Evolutionary conservation across 2,329 filamentous ascomycete species (phyloP).

Genomic region (Xylaria sp.): DNA sequence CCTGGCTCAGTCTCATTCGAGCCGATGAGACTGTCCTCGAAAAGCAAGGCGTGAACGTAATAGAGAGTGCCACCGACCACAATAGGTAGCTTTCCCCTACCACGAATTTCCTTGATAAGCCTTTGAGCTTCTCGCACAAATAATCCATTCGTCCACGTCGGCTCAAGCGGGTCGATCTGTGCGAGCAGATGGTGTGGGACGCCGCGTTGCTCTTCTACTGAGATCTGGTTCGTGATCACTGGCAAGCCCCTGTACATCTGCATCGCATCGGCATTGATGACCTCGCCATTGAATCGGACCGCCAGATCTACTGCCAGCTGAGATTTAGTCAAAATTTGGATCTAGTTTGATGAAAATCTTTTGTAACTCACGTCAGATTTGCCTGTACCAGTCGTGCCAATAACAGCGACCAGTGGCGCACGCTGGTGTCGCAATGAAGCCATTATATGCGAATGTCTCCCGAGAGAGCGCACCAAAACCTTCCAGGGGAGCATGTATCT

Average conservation of each 20-base stretch:
- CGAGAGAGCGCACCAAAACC: constrained; percentile 13
- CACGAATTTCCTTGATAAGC: constrained; percentile 80
- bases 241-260: constrained; percentile 93
- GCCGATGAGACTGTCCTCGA: constrained; percentile 74
- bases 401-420: constrained; percentile 78
- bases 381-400: constrained; percentile 92
- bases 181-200: constrained; percentile 90
- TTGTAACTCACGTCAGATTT: constrained; percentile 54
- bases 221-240: constrained; percentile 95
- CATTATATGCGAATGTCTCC: constrained; percentile 52
- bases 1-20: constrained; percentile 48
- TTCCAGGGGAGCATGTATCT: constrained; percentile 23
- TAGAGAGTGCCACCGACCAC: constrained; percentile 96
- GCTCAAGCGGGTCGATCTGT: constrained; percentile 77
- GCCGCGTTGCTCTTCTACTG: constrained; percentile 75
- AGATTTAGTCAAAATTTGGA: constrained; percentile 29
- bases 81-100: constrained; percentile 83
- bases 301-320: constrained; percentile 93
- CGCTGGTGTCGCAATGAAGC: constrained; percentile 52
- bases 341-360: background rate
- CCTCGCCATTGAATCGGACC: constrained; percentile 83
- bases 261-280: constrained; percentile 98
- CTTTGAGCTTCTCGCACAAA: constrained; percentile 77
- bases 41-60: constrained; percentile 89
- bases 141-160: constrained; percentile 83